Base-by-base conservation (phyloP, 1,284 basidiomycete genomes). In the Marasmius sp. region DNA sequence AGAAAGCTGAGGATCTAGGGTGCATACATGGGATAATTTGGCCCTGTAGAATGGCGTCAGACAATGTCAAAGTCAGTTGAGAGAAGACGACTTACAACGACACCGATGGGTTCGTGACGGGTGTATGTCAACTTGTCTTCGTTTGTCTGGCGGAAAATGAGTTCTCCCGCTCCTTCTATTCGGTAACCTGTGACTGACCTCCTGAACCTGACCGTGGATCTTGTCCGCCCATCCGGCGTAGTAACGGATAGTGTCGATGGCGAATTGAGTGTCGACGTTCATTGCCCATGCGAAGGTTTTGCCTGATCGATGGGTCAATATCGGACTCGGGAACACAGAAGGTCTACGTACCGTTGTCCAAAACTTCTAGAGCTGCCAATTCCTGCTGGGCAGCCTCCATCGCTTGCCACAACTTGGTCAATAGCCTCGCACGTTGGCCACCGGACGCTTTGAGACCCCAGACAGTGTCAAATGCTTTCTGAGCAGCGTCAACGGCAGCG, bases 61-160 rank as follows among this genome's bases (percentile, higher is more conserved):
- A 2, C 3, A 37, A 22, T 37, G 47, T 37, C 20, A 16, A 20
- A 18, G 18, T 1, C 20, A 51, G 6, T 36, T 16, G 57, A 49
- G 10, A 34, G 5, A 9, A 47, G 22, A 67, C 72, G 34, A 27
- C 27, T 27, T 59, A 77, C 77, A 27, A 86, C 84, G 63, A 95
- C 94, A 69, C 94, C 94, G 68, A 93, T 88, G 16, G 94, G 94
- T 77, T 97, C 94, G 73, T 94, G 92, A 38, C 86, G 82, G n/a
- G 92, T 89, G 77, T 91, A 93, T 4, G 81, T 83, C 64, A 93
- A 77, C 73, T 89, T 91, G 34, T 70, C 70, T 65, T 87, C 81
- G 63, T 76, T 75, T 41, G 86, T 88, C 84, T 84, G 59, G 49
- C 50, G 27, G 12, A 53, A 90, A 91, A 68, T 94, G 93, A 74